Base-by-base conservation (phyloP, 2,329 filamentous ascomycete genomes). In the Arthrobotrys entomopaga region DNA sequence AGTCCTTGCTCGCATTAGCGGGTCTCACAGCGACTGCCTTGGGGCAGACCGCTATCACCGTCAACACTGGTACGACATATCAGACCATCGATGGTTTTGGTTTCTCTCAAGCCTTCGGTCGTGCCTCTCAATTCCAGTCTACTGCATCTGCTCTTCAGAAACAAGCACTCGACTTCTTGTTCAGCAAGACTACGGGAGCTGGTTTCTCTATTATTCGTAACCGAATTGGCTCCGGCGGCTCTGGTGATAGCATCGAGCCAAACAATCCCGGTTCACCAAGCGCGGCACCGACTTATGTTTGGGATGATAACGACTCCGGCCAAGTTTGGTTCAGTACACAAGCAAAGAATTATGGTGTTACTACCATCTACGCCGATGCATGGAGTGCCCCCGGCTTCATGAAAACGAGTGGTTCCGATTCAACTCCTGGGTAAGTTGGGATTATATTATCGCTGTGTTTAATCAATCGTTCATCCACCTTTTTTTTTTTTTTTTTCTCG, bases 331-430 rank as follows among this genome's bases (percentile, higher is more conserved):
- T 77, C 26, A 70, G 75, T 1, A 69, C 76, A 22, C 63, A 77
- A 38, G 71, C 72, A 2, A 56, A 60, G 19, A 42, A 29, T 8
- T 74, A 72, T 26, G 61, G 70, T 34, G 57, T 66, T 7, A 63
- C 20, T 19, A 57, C 56, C 11, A 70, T 79, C 7, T 79, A 79
- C 50, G 78, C 77, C 4, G 81, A 85, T 76, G 83, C 84, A 0
- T 85, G 83, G 84, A 82, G 80, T 65, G 83, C 84, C 0, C 83
- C 83, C 0, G 83, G 82, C 0, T 85, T 82, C 77, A 85, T 85
- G 83, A 84, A 85, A 78, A 84, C 82, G 0, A 84, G 82, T 65
- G 67, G 67, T 11, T 65, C 60, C 10, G 67, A 72, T n/a, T 42
- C 46, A 29, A 56, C n/a, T 38, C 8, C 43, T 2, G 20, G 16